These are phyloP conservation scores for Tolypocladium paradoxum DNA, from an alignment of 2,329 filamentous ascomycete species.

Conservation along the genomic window DNA sequence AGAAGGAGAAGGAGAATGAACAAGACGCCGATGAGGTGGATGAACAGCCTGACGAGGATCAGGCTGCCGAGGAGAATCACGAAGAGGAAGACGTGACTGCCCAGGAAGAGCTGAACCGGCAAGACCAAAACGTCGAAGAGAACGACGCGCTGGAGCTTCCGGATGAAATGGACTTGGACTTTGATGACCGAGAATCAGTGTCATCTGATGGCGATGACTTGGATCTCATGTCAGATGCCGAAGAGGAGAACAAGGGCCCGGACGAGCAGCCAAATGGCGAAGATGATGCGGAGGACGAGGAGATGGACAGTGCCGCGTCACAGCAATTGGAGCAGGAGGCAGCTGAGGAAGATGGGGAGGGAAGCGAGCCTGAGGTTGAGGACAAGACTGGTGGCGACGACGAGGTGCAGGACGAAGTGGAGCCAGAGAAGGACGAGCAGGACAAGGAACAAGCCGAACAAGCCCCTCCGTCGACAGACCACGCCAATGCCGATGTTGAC, in stretches of 20 bases:
- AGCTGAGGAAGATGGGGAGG: conserved; percentile 44
- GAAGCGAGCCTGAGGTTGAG: conserved; percentile 43
- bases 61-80: conserved; percentile 49
- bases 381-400: conserved; percentile 32
- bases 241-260: conserved; percentile 30
- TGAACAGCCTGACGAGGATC: conserved; percentile 29
- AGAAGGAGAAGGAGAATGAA: conserved; percentile 34
- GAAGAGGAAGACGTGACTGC: conserved; percentile 45
- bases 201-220: conserved; percentile 47
- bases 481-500: conserved; percentile 44
- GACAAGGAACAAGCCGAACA: conserved; percentile 29
- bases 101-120: conserved; percentile 46
- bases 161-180: conserved; percentile 77
- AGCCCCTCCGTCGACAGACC: conserved; percentile 29
- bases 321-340: conserved; percentile 26
- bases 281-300: conserved; percentile 23
- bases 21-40: conserved; percentile 25
- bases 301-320: conserved; percentile 23
- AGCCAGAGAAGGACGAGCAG: conserved; percentile 20
- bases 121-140: conserved; percentile 69
- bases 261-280: conserved; percentile 27
- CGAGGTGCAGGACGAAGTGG: conserved; percentile 36
- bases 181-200: conserved; percentile 54
- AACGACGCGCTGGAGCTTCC: conserved; percentile 74
- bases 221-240: conserved; percentile 45